Evolutionary conservation across 106 monocot species (phyloP), one percentile per base, ranked within the genome.

Genomic region (Platanthera zijinensis): DNA sequence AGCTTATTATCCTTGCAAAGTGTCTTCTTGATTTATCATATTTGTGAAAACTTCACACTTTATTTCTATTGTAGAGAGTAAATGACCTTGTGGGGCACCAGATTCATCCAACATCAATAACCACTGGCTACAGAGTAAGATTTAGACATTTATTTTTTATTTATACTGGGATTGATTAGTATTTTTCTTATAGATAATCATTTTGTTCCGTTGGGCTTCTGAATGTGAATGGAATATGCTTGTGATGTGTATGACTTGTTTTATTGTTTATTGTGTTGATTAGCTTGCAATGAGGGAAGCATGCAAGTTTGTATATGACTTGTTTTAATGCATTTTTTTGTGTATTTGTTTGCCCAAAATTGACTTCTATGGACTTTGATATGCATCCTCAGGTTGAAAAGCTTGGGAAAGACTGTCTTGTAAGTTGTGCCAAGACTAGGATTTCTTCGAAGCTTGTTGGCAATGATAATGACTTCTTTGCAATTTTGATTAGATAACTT

Each of bases 221-320:
- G 0, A 69, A 66, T 66, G 13, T 47, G 47, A 69, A 15, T 45
- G 28, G 28, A 9, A 46, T 15, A n/a, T 14, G 14, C 13, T 69
- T 15, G 69, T 47, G 47, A 69, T 69, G 11, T 17, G 15, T 14
- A 21, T 72, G 48, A 47, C 66, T 45, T 71, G 3, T 32, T 71
- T 57, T 82, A 19, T n/a, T 82, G 19, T 62, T 6, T 77, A 51
- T 19, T 47, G 78, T n/a, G n/a, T n/a, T n/a, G n/a, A n/a, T n/a
- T n/a, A n/a, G n/a, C n/a, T n/a, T n/a, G n/a, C n/a, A n/a, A 99
- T 99, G 99, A 85, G 92, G 69, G 94, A 99, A 77, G 94, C 94
- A 45, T 99, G 99, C 83, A 99, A 99, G 28, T 99, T 90, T 80
- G 89, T 91, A 78, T 88, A 93, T 59, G 96, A 70, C 76, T 96